These are phyloP conservation scores for Candida peoriensis DNA, from an alignment of 805 yeast species.

Conservation along the genomic window DNA sequence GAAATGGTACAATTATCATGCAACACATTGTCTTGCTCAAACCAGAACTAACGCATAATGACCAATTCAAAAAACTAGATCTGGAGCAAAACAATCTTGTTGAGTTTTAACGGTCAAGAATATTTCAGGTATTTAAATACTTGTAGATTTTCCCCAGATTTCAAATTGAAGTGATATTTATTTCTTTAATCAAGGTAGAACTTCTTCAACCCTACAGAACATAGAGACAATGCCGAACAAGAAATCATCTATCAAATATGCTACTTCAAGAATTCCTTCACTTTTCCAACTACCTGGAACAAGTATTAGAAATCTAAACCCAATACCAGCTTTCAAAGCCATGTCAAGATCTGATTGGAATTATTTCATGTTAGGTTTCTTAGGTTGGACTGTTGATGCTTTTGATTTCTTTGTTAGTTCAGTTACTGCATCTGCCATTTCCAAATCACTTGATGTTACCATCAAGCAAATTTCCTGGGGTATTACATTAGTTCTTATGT, in stretches of 20 bases:
- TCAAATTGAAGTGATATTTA: no score
- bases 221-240: no score
- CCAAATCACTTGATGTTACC: constrained; percentile 38
- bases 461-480: constrained; percentile 64
- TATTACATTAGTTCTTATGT: constrained; percentile 64
- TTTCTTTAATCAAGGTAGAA: no score
- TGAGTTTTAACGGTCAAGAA: no score
- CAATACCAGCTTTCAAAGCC: constrained; percentile 35
- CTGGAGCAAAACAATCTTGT: no score
- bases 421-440: constrained; percentile 46
- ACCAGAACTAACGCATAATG: no score
- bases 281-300: constrained; percentile 24
- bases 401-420: constrained; percentile 66
- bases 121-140: no score
- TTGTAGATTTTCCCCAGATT: no score
- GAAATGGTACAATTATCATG: no score
- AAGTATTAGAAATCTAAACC: constrained; percentile 30
- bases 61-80: no score
- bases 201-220: no score
- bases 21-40: no score
- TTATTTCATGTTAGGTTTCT: constrained; percentile 52
- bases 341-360: constrained; percentile 45
- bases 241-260: constrained; percentile 13
- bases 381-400: constrained; percentile 71
- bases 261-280: constrained; percentile 24